These are phyloP conservation scores for Orychophragmus violaceus DNA, from an alignment of 345 rosid genomes.

Conservation along the genomic window DNA sequence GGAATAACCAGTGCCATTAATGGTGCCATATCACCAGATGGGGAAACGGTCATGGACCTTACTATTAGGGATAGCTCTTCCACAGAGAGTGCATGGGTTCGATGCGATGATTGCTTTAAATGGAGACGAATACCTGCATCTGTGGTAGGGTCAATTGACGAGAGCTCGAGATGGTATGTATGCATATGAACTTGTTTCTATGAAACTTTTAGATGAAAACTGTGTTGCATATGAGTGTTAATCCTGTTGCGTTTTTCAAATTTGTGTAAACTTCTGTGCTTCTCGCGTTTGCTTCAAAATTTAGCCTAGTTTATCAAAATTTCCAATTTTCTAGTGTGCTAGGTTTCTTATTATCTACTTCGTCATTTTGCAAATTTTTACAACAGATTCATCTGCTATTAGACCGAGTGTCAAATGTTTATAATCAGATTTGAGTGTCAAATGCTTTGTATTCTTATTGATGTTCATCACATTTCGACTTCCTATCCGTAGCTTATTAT, in stretches of 20 bases:
- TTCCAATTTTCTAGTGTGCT: neutral
- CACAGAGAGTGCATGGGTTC: slow-evolving; percentile 78
- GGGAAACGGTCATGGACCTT: slow-evolving; percentile 30
- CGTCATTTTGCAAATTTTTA: neutral
- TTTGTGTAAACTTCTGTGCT: neutral
- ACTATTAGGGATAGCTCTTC: slow-evolving; percentile 36
- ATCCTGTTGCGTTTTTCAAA: neutral
- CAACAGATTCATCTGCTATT: neutral
- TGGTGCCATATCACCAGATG: slow-evolving; percentile 28
- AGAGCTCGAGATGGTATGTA: slow-evolving; percentile 67
- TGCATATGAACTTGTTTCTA: neutral
- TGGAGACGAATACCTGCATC: slow-evolving; percentile 88
- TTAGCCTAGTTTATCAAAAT: neutral
- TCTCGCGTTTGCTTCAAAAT: neutral
- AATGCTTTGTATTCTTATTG: neutral
- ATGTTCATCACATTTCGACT: neutral
- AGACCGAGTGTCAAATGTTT: neutral
- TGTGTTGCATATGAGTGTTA: neutral
- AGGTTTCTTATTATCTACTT: neutral
- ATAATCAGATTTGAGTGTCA: neutral
- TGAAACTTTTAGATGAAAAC: neutral
- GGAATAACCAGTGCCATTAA: slow-evolving; percentile 27
- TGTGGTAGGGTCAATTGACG: slow-evolving; percentile 61
- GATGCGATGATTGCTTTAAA: slow-evolving; percentile 86
- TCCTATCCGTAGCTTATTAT: neutral